Evolutionary conservation across 2,329 filamentous ascomycete species (phyloP).

Genomic region (Trichoderma polysporum): DNA sequence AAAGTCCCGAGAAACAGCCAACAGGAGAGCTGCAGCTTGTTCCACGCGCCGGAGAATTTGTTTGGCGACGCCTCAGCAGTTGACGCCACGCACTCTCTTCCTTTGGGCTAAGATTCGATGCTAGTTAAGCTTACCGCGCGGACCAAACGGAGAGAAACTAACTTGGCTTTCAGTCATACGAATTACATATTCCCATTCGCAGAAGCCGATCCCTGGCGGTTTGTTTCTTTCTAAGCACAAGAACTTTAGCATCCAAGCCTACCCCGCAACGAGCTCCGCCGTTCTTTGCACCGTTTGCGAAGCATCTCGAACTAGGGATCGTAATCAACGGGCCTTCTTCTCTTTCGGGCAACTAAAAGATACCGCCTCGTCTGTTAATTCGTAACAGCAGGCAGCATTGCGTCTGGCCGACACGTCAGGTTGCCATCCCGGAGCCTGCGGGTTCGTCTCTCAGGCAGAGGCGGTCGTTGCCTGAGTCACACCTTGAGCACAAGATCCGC

Average conservation of each 20-base stretch:
- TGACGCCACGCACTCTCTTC: constrained; percentile 2
- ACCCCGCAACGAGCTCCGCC: constrained; percentile 1
- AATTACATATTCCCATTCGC: neutral
- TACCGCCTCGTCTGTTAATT: neutral
- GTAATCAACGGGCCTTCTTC: neutral
- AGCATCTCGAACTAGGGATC: neutral
- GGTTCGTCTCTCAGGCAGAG: neutral
- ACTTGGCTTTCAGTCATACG: neutral
- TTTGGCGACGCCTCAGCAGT: constrained; percentile 12
- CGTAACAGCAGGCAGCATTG: neutral
- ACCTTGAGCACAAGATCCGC: neutral
- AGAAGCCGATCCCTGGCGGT: neutral
- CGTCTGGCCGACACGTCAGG: constrained; percentile 17
- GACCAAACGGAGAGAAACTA: neutral
- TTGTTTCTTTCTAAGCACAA: neutral
- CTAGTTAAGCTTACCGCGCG: neutral
- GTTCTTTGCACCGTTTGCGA: neutral
- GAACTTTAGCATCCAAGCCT: neutral
- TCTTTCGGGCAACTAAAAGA: neutral
- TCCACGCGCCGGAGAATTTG: neutral
- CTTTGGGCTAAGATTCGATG: neutral
- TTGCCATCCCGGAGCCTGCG: constrained; percentile 7
- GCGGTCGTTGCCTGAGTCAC: constrained; percentile 12
- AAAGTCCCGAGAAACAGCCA: neutral
- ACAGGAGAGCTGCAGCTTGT: neutral